Base-by-base conservation (phyloP, 495 filamentous ascomycete genomes). In the Elaphomyces granulatus region DNA sequence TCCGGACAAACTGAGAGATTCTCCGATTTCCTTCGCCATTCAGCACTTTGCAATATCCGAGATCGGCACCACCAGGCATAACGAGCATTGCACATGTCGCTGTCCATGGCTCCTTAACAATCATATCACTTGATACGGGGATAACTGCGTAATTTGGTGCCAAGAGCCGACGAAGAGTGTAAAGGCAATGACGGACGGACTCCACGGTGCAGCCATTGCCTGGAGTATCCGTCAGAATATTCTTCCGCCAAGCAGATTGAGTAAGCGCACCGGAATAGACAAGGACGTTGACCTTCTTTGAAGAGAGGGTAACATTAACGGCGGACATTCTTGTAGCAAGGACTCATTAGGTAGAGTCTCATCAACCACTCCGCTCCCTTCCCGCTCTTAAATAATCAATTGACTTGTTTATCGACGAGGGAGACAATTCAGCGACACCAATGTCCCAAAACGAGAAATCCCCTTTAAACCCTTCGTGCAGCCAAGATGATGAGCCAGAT, bases 141-240 rank as follows among this genome's bases (percentile, higher is more conserved):
- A 83, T 85, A 43, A 98, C 85, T 38, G 88, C 92, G 58, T 96
- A 95, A 57, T 85, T 81, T 30, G 85, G 82, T 14, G 86, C 85
- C n/a, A 96, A 75, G 4, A 96, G 71, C 20, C 83, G 79, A 46
- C 87, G 83, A 12, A 98, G 74, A 32, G 82, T 82, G 57, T 83
- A 92, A 43, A 93, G 71, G 52, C 80, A 84, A 59, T 96, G 88
- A 17, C 83, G 77, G 38, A 95, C 83, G 20, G 87, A 93, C 54
- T 87, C 81, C 38, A 80, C 66, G 4, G 88, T 92, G 28, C 79
- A 82, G 38, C 90, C 90, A 49, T 75, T 75, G 42, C 87, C 87
- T 93, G 37, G 26, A 45, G 17, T 20, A 14, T 36, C 21, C 40
- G 36, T 48, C 26, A 48, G 37, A 32, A 10, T 31, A 21, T 20